A percentile compares a stretch with the other conserved stretches of the same genome.
Evolutionary conservation across 2,329 filamentous ascomycete species (phyloP).

Genomic region (Arachnopeziza araneosa): DNA sequence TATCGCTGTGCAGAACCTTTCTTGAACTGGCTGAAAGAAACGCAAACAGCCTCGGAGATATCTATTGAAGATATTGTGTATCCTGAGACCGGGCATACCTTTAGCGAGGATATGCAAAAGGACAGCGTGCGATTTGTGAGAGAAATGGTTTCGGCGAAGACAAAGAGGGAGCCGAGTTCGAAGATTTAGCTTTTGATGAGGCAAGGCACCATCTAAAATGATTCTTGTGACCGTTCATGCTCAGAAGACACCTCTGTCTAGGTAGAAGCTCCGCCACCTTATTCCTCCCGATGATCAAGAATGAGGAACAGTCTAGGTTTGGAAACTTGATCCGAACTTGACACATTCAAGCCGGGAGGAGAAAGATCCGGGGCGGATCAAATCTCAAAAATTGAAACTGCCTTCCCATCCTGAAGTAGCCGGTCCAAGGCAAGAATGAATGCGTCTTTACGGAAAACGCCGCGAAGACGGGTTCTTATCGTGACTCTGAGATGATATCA

Average conservation of each 20-base stretch:
- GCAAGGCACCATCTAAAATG: not conserved
- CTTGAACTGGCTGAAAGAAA: slow-evolving; percentile 53
- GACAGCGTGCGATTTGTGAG: slow-evolving; percentile 61
- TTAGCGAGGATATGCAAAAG: slow-evolving; percentile 59
- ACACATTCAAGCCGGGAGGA: too few species aligned
- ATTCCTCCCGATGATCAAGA: not conserved
- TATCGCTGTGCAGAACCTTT: slow-evolving; percentile 57
- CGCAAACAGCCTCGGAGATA: slow-evolving; percentile 48
- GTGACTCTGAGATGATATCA: not conserved
- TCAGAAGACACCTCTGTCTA: not conserved
- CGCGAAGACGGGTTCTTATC: not conserved
- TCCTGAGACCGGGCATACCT: slow-evolving; percentile 63
- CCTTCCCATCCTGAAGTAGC: too few species aligned
- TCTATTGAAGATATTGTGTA: slow-evolving; percentile 63
- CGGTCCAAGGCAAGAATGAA: too few species aligned
- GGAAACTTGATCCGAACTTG: too few species aligned
- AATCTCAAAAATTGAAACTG: too few species aligned
- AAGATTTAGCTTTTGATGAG: slow-evolving; percentile 17
- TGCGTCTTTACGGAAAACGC: not conserved
- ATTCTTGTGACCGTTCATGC: not conserved
- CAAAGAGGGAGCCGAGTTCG: slow-evolving; percentile 1
- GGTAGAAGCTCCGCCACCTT: not conserved
- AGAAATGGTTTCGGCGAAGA: slow-evolving; percentile 24
- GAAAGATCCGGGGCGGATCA: too few species aligned
- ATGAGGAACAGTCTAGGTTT: not conserved